Evolutionary conservation across 1,139 yeast genomes (phyloP), one percentile per base, ranked within the genome.

Genomic region (Suhomyces coccinellae): DNA sequence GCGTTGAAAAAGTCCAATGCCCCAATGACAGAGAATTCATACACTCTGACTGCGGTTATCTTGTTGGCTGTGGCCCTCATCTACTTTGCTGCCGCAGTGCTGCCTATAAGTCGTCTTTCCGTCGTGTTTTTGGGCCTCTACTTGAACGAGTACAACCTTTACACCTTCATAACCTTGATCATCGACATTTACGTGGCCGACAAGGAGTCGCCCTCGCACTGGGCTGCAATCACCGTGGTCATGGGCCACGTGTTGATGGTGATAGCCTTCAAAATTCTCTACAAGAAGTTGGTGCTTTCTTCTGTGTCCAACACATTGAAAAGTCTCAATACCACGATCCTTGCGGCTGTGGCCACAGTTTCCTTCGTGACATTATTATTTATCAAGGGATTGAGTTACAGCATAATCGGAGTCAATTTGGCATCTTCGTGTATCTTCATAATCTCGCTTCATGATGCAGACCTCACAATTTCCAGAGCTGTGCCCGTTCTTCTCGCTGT

Each of bases 101-200:
- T 66, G 30, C 56, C 66, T 1, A 47, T 60, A 7, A 53, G 53
- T 35, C 49, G 71, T 27, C 43, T 63, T 3, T 49, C 63, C 2
- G 61, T 60, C 40, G 43, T 67, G 11, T 54, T 51, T 27, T 50
- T 68, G 29, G 69, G 69, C 6, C 55, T 67, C 15, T 64, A 60
- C 44, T 47, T 65, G 46, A 61, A 65, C 47, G 61, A 55, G 13
- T 56, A 59, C 52, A 66, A 62, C 39, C 46, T 59, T 11, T 67
- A 65, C 50, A 62, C 71, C 1, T 49, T 60, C 14, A 36, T 59
- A 27, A 55, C 63, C 29, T 57, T 66, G 33, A 30, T 59, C 10
- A 47, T 54, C 26, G 70, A 67, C 41, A 34, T 57, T 11, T 56
- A 51, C 41, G 40, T 42, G 14, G 40, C 52, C 2, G 54, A 54